Evolutionary conservation across 371 early-diverging fungal genomes (phyloP).

Genomic region (Mucor plumbeus): DNA sequence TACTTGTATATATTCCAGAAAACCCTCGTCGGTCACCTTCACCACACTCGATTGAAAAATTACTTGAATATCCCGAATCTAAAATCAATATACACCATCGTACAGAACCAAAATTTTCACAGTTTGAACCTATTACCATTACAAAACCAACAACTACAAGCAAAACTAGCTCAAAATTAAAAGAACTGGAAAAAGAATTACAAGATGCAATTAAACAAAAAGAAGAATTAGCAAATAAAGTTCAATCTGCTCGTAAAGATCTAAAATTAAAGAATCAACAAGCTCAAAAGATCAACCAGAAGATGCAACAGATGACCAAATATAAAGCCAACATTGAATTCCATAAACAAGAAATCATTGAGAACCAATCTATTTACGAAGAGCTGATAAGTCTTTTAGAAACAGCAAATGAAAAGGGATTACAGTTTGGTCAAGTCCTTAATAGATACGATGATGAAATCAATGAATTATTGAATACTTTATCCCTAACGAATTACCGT

Average conservation of each 20-base stretch:
- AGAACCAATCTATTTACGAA: neutral
- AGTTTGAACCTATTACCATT: neutral
- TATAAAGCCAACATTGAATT: neutral
- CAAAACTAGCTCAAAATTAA: neutral
- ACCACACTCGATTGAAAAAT: neutral
- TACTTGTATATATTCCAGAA: neutral
- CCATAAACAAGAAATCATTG: neutral
- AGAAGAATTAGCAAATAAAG: neutral
- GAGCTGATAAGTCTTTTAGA: neutral
- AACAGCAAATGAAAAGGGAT: neutral
- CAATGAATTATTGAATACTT: conserved; percentile 18
- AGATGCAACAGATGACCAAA: neutral
- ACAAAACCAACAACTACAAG: neutral
- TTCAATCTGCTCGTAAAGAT: neutral
- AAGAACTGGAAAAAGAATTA: neutral
- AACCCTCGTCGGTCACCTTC: neutral
- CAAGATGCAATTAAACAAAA: neutral
- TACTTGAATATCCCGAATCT: neutral
- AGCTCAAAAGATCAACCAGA: neutral
- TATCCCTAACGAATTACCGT: conserved; percentile 21
- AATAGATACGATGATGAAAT: conserved; percentile 17
- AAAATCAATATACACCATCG: conserved; percentile 4
- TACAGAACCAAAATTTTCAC: neutral
- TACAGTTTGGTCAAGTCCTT: neutral
- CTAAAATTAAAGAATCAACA: neutral